Evolutionary conservation across 805 yeast species (phyloP).

Genomic region (Priceomyces fermenticarens): DNA sequence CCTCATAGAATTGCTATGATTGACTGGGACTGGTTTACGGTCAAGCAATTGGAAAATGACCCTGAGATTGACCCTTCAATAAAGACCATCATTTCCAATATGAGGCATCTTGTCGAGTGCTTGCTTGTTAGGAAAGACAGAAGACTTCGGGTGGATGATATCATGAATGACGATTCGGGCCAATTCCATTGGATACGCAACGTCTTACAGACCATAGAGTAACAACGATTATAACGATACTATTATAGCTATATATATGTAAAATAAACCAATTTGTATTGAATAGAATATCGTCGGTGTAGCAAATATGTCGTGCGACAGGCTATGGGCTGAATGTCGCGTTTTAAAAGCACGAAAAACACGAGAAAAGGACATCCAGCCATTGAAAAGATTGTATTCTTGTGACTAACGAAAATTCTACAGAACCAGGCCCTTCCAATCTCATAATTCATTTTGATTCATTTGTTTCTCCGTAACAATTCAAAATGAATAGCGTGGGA

Average conservation of each 20-base stretch:
- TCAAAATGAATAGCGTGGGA: neutral
- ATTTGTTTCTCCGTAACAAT: neutral
- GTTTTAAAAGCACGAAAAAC: too few species aligned
- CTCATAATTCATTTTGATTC: too few species aligned
- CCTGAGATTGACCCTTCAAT: constrained; percentile 11
- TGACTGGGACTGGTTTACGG: constrained; percentile 83
- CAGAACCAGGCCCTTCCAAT: too few species aligned
- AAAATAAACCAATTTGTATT: too few species aligned
- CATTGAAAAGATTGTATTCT: too few species aligned
- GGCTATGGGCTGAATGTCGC: too few species aligned
- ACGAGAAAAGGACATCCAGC: too few species aligned
- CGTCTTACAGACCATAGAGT: neutral
- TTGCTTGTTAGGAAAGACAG: constrained; percentile 38
- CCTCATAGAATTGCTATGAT: constrained; percentile 90
- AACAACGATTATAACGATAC: too few species aligned
- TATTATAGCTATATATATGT: too few species aligned
- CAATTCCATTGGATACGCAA: constrained; percentile 4
- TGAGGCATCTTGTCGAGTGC: constrained; percentile 28
- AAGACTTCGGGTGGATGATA: constrained; percentile 16
- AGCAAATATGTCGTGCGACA: too few species aligned
- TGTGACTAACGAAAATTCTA: too few species aligned
- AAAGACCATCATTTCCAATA: constrained; percentile 15
- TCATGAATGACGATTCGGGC: constrained; percentile 1
- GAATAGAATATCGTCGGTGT: too few species aligned
- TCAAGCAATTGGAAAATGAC: constrained; percentile 15